Evolutionary conservation across 495 filamentous ascomycete species (phyloP).

Genomic region (Chaetomidium leptoderma): DNA sequence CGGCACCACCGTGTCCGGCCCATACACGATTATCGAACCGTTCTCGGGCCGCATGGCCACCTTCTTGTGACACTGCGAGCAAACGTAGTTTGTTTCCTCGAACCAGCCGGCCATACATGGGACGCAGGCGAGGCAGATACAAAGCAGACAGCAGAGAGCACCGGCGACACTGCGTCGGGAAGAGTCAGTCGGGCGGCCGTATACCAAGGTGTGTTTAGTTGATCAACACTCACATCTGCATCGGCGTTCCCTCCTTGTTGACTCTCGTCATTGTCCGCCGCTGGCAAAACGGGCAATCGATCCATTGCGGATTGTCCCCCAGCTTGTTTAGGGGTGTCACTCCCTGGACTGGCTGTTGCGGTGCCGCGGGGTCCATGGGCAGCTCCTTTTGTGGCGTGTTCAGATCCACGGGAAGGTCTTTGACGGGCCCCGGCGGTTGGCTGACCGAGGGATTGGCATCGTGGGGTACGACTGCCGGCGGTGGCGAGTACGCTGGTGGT

Average conservation of each 20-base stretch:
- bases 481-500: slow-evolving; percentile 3
- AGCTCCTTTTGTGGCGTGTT: neutral
- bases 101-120: slow-evolving; percentile 35
- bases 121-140: slow-evolving; percentile 31
- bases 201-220: neutral
- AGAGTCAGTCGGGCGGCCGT: no score
- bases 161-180: slow-evolving; percentile 25
- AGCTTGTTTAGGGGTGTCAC: slow-evolving; percentile 30
- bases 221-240: slow-evolving; percentile 27
- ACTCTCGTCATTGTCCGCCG: slow-evolving; percentile 19
- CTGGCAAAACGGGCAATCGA: slow-evolving; percentile 36
- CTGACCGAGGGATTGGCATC: neutral
- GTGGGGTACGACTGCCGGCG: neutral
- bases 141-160: slow-evolving; percentile 30
- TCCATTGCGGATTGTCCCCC: slow-evolving; percentile 21
- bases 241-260: slow-evolving; percentile 25
- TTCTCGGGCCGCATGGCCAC: slow-evolving; percentile 26
- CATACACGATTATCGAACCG: slow-evolving; percentile 20
- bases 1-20: slow-evolving; percentile 15
- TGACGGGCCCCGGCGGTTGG: neutral
- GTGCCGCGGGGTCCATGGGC: neutral
- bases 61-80: slow-evolving; percentile 26
- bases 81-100: slow-evolving; percentile 29
- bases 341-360: slow-evolving; percentile 5
- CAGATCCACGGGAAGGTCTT: neutral